Conservation (phyloP, 352 stramenopile species). For the Globisporangium yorkense region DNA sequence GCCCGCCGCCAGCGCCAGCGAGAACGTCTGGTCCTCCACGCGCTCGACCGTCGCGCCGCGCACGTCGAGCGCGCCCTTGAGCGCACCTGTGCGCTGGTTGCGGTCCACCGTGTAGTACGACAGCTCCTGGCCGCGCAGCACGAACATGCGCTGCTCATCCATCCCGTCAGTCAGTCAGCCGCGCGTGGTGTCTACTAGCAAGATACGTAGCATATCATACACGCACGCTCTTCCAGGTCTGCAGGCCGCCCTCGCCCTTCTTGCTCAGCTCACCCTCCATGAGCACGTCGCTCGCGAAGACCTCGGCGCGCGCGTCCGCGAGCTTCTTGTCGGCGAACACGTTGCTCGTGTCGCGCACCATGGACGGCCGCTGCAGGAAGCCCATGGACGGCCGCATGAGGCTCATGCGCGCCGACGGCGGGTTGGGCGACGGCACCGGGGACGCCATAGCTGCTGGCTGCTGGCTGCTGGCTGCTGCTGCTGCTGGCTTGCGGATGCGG, state of each 20-base stretch:
- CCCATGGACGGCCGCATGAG: constrained; percentile 22
- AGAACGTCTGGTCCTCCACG: constrained; percentile 33
- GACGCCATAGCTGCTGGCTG: not conserved
- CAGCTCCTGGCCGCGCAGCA: constrained; percentile 59
- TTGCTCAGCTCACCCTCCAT: constrained; percentile 70
- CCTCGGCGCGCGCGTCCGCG: constrained; percentile 38
- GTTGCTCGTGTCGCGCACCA: constrained; percentile 47
- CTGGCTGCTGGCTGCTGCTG: too few relatives aligned
- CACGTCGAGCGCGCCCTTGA: constrained; percentile 61
- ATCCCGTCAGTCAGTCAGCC: not conserved
- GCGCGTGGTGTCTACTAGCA: not conserved
- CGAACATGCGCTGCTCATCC: constrained; percentile 52
- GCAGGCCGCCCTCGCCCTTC: constrained; percentile 52
- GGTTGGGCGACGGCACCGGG: constrained; percentile 1
- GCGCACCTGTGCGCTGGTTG: constrained; percentile 36
- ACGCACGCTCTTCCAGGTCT: constrained; percentile 68
- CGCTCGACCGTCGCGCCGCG: constrained; percentile 40
- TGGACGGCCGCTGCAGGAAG: constrained; percentile 38
- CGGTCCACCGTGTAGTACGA: constrained; percentile 60
- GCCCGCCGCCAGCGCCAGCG: constrained; percentile 19
- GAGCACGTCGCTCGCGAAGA: constrained; percentile 61
- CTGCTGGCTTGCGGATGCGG: too few relatives aligned
- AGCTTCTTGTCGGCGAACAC: constrained; percentile 61
- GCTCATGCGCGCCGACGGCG: constrained; percentile 15
- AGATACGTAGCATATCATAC: constrained; percentile 14